These are phyloP conservation scores for Suillus americanus DNA, from an alignment of 768 basidiomycete species.

Conservation along the genomic window DNA sequence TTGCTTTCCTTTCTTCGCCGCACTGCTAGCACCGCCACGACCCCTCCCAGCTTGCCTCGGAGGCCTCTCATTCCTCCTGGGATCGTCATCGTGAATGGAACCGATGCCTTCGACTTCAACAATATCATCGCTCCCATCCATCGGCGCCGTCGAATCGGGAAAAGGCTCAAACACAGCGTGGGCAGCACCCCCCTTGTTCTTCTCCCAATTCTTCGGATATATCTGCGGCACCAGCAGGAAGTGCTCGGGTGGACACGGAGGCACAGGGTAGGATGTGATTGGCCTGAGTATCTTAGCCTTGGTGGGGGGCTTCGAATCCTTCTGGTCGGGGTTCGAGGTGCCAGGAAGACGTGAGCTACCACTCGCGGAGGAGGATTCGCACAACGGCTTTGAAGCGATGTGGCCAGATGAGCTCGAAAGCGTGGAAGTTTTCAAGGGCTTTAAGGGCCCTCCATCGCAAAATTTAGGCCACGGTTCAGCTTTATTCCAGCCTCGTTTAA, in stretches of 20 bases:
- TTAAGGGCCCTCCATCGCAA: background rate
- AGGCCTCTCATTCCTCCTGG: background rate
- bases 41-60: background rate
- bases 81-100: background rate
- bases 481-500: background rate
- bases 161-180: conserved; percentile 19
- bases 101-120: background rate
- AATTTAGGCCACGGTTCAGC: background rate
- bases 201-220: conserved; percentile 6
- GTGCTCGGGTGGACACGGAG: conserved; percentile 27
- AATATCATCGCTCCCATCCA: background rate
- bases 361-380: background rate
- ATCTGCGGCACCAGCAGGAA: conserved; percentile 11
- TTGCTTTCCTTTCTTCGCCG: background rate
- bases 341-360: too few relatives aligned
- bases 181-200: conserved; percentile 1
- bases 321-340: background rate
- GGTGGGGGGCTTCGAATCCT: background rate
- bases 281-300: conserved; percentile 27
- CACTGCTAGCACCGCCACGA: background rate
- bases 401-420: background rate
- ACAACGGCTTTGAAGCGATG: background rate
- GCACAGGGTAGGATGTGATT: conserved; percentile 29
- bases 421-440: background rate
- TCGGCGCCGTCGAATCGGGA: background rate